A percentile compares a stretch with the other conserved stretches of the same genome.
Evolutionary conservation across 1,139 yeast species (phyloP).

Genomic region (Komagataea norvegica): DNA sequence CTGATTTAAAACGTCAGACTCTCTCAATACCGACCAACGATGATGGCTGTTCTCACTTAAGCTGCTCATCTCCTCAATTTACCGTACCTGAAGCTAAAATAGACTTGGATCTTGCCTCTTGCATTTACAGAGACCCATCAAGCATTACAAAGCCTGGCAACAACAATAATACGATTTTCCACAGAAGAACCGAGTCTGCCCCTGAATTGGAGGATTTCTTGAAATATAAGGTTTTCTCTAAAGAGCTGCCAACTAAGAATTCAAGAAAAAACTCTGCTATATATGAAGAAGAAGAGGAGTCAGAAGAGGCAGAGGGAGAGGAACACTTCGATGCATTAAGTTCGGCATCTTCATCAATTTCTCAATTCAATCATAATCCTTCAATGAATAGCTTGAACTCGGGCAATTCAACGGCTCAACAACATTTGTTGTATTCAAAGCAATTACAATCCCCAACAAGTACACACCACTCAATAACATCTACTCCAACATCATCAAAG

Average conservation of each 20-base stretch:
- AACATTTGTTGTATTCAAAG: constrained; percentile 8
- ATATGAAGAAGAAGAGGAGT: constrained; percentile 32
- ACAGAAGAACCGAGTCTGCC: constrained; percentile 46
- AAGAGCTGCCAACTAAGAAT: constrained; percentile 8
- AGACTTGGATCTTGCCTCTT: constrained; percentile 56
- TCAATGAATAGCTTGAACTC: constrained; percentile 20
- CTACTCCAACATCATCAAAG: constrained; percentile 34
- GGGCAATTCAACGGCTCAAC: constrained; percentile 8
- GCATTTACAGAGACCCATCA: constrained; percentile 28
- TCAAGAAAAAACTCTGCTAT: constrained; percentile 27
- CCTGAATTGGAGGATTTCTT: constrained; percentile 37
- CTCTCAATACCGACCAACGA: not conserved
- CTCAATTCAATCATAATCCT: constrained; percentile 22
- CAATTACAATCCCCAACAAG: constrained; percentile 11
- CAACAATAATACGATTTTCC: constrained; percentile 21
- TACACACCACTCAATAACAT: constrained; percentile 6
- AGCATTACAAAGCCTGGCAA: constrained; percentile 11
- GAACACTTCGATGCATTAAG: constrained; percentile 18
- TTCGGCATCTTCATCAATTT: constrained; percentile 16
- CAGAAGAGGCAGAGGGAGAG: constrained; percentile 23
- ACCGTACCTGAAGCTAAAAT: constrained; percentile 60
- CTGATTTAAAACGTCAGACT: constrained; percentile 20
- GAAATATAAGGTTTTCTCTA: constrained; percentile 18
- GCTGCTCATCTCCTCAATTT: constrained; percentile 11
- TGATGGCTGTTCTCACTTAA: not conserved